phyloP scores from a whole-genome alignment of 805 yeast species.

The Candida suzukii region DNA sequence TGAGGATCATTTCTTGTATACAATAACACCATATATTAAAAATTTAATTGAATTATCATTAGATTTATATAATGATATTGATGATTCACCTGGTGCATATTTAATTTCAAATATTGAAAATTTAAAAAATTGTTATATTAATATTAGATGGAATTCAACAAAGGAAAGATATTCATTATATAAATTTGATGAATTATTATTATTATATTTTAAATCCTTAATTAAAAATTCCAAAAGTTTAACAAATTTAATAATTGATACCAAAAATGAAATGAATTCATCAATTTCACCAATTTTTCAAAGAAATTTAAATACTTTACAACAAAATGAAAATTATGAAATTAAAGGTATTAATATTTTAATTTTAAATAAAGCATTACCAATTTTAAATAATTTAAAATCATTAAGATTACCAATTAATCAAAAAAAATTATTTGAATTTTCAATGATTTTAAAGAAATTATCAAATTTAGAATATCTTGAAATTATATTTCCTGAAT shows the following conservation, averaged over 20 bases:
- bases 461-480: conserved; percentile 8
- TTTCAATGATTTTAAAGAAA: conserved; percentile 1
- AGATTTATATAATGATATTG: conserved; percentile 13
- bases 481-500: conserved; percentile 14
- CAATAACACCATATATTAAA: conserved; percentile 7
- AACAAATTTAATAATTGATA: conserved; percentile 14
- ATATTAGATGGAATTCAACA: conserved; percentile 12
- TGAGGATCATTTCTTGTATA: conserved; percentile 3
- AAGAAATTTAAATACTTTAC: background rate
- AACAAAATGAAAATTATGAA: conserved; percentile 5
- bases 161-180: conserved; percentile 4
- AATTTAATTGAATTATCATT: conserved; percentile 10
- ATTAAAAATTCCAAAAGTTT: conserved; percentile 7
- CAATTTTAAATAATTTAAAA: conserved; percentile 5
- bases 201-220: conserved; percentile 7
- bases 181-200: conserved; percentile 3
- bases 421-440: conserved; percentile 4
- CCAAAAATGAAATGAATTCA: conserved; percentile 9
- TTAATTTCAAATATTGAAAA: conserved; percentile 8
- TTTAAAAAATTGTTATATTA: conserved; percentile 11
- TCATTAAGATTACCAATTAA: conserved; percentile 14
- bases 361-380: conserved; percentile 5
- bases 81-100: conserved; percentile 9
- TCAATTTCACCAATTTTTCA: conserved; percentile 1
- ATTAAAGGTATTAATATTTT: conserved; percentile 4